A percentile compares a stretch with the other conserved stretches of the same genome.
These are phyloP conservation scores for Podosphaera xanthii DNA, from an alignment of 2,329 filamentous ascomycete species.

Conservation along the genomic window DNA sequence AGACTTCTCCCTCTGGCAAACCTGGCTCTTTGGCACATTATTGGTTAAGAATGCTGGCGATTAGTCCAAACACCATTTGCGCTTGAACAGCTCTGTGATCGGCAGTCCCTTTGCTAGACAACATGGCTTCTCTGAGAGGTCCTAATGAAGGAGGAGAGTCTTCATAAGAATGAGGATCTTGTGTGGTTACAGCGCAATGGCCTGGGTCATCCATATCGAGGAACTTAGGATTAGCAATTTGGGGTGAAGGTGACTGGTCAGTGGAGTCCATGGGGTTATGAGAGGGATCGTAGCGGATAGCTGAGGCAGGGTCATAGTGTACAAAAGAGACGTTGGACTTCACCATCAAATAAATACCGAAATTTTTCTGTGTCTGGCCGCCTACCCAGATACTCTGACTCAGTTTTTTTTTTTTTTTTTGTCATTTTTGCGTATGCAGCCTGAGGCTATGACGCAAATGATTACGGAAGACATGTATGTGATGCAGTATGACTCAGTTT, in stretches of 20 bases:
- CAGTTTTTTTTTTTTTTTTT: too few relatives aligned
- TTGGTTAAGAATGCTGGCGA: not conserved
- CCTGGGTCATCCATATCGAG: not conserved
- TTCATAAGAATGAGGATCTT: not conserved
- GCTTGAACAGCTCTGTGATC: not conserved
- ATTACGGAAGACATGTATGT: too few relatives aligned
- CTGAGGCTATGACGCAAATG: too few relatives aligned
- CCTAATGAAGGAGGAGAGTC: not conserved
- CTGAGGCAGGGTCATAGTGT: not conserved
- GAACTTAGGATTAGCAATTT: not conserved
- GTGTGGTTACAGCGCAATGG: not conserved
- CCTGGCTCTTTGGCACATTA: not conserved
- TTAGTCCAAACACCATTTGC: not conserved
- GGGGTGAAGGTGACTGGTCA: not conserved
- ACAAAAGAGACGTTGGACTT: not conserved
- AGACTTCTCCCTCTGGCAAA: not conserved
- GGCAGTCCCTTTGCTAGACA: not conserved
- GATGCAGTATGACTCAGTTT: too few relatives aligned
- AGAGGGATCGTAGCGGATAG: not conserved
- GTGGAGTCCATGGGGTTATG: not conserved
- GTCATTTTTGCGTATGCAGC: too few relatives aligned
- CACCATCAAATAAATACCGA: too few relatives aligned
- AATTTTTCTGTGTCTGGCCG: too few relatives aligned
- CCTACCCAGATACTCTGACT: too few relatives aligned
- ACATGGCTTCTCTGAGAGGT: not conserved